phyloP scores from a whole-genome alignment of 2,329 filamentous ascomycete species.

The Hirsutella thompsonii region DNA sequence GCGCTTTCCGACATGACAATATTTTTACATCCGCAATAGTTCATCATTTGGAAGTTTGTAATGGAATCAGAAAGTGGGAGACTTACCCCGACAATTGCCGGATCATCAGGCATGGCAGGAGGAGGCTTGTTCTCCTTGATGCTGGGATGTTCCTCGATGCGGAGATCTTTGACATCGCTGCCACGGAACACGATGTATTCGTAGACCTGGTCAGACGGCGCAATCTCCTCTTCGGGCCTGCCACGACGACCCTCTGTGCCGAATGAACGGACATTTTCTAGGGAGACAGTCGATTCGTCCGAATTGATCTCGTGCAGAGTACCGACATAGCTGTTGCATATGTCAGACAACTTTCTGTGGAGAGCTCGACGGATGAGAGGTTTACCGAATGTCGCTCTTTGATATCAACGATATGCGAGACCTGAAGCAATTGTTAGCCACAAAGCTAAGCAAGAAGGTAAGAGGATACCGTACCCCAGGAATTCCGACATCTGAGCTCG shows the following conservation, averaged over 20 bases:
- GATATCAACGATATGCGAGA: constrained; percentile 94
- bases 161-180: constrained; percentile 95
- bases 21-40: constrained; percentile 96
- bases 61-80: constrained; percentile 1
- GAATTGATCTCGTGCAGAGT: constrained; percentile 97
- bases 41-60: constrained; percentile 57
- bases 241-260: constrained; percentile 84
- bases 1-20: constrained; percentile 77
- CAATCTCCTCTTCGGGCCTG: constrained; percentile 68
- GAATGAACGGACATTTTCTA: constrained; percentile 90
- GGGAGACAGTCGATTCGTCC: constrained; percentile 87
- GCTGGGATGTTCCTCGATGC: constrained; percentile 73
- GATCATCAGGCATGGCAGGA: constrained; percentile 78
- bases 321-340: constrained; percentile 66
- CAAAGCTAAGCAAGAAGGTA: neutral
- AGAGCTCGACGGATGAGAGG: constrained; percentile 9
- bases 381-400: constrained; percentile 91
- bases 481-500: constrained; percentile 43
- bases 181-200: constrained; percentile 98
- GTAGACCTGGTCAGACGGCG: constrained; percentile 77
- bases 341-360: constrained; percentile 16
- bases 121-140: constrained; percentile 63
- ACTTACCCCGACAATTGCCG: constrained; percentile 95
- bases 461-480: constrained; percentile 33
- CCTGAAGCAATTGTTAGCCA: constrained; percentile 21